Conservation (phyloP, 306 rosid genomes). For the Elaeagnus macrophylla region DNA sequence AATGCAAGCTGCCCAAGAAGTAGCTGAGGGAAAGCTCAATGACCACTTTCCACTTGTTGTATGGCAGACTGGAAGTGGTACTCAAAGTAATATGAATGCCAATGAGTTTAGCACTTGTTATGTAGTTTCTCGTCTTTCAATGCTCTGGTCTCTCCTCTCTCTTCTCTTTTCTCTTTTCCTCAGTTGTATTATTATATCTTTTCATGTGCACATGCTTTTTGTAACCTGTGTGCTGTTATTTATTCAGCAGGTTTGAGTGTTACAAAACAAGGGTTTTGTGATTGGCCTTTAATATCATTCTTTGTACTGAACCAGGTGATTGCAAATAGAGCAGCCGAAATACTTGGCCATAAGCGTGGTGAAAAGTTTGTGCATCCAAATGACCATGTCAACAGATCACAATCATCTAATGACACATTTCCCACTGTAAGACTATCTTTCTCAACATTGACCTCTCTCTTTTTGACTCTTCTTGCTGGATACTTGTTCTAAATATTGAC, state of each 20-base stretch:
- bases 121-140: neutral
- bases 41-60: constrained; percentile 95
- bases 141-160: neutral
- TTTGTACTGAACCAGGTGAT: constrained; percentile 50
- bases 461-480: neutral
- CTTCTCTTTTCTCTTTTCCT: too few relatives aligned
- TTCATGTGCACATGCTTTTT: neutral
- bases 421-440: constrained; percentile 64
- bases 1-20: constrained; percentile 91
- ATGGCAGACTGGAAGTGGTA: constrained; percentile 99
- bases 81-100: constrained; percentile 98
- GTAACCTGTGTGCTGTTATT: neutral
- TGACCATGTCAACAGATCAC: constrained; percentile 97
- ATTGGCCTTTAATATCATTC: neutral
- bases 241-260: neutral
- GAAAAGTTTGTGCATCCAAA: constrained; percentile 91
- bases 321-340: constrained; percentile 95
- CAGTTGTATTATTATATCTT: neutral
- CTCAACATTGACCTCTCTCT: constrained; percentile 3
- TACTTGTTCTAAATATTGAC: neutral
- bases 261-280: neutral
- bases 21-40: constrained; percentile 89
- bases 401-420: constrained; percentile 93
- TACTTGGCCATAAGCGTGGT: constrained; percentile 88
- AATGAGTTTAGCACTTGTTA: constrained; percentile 51